Conservation (phyloP, 352 stramenopile genomes). For the Peronospora farinosa region DNA sequence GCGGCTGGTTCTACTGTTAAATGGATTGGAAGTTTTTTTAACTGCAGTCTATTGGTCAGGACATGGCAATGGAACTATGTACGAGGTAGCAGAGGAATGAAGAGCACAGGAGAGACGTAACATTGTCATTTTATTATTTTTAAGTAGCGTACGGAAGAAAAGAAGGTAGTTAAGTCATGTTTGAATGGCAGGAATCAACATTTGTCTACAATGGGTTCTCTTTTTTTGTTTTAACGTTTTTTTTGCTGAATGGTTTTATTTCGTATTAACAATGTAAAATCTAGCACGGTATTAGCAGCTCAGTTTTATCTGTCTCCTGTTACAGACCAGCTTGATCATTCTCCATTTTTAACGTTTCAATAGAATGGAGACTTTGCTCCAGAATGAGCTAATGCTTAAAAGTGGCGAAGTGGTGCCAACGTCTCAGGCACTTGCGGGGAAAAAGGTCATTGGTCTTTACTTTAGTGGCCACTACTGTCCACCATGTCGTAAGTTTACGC, state of each 20-base stretch:
- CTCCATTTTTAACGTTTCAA: not conserved
- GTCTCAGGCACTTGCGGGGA: constrained; percentile 48
- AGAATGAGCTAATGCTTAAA: constrained; percentile 68
- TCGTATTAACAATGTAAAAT: no score
- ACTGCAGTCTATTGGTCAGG: constrained; percentile 13
- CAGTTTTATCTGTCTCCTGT: constrained; percentile 17
- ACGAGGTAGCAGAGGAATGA: constrained; percentile 11
- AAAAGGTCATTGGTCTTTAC: constrained; percentile 83
- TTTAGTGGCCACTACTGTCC: constrained; percentile 82
- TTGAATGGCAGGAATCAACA: not conserved
- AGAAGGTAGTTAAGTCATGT: not conserved
- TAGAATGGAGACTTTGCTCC: constrained; percentile 59
- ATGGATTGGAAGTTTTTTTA: constrained; percentile 1
- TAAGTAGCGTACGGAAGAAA: constrained; percentile 16
- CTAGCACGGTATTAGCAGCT: no score
- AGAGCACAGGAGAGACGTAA: not conserved
- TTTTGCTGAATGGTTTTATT: no score
- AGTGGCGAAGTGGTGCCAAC: constrained; percentile 48
- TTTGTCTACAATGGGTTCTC: no score
- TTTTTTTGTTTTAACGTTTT: no score
- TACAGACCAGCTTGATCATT: constrained; percentile 5
- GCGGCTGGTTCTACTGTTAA: constrained; percentile 38
- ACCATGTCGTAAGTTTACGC: constrained; percentile 93
- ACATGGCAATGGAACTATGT: constrained; percentile 13
- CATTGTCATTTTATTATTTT: constrained; percentile 6